Percentiles rank a stretch among this genome's conserved stretches.
Evolutionary conservation across 2,329 filamentous ascomycete genomes (phyloP).

Genomic region (Diaporthe batatas): DNA sequence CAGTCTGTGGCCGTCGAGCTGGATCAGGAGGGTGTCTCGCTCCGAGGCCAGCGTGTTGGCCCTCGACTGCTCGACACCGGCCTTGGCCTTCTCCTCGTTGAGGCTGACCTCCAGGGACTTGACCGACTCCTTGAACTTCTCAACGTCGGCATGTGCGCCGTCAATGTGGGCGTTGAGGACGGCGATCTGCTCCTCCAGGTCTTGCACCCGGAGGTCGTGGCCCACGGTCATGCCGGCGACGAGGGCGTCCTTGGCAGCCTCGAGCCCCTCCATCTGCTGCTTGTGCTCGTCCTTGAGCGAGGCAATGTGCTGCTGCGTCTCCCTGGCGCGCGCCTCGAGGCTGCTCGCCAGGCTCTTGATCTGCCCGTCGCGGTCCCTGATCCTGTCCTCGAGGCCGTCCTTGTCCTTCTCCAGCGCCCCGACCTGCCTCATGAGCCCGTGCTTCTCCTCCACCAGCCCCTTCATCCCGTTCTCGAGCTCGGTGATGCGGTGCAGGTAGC

Average conservation of each 20-base stretch:
- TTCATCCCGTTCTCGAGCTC: slow-evolving; percentile 43
- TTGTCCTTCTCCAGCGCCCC: slow-evolving; percentile 42
- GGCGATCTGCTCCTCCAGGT: slow-evolving; percentile 37
- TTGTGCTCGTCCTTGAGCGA: slow-evolving; percentile 37
- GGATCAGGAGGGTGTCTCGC: slow-evolving; percentile 32
- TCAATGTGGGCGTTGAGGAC: slow-evolving; percentile 40
- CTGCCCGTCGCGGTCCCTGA: slow-evolving; percentile 36
- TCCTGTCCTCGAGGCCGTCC: slow-evolving; percentile 11
- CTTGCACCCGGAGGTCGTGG: slow-evolving; percentile 33
- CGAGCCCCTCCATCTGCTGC: slow-evolving; percentile 36
- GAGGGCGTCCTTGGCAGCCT: slow-evolving; percentile 26
- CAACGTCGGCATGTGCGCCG: slow-evolving; percentile 36
- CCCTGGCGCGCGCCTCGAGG: slow-evolving; percentile 35
- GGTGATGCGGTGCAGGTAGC: slow-evolving; percentile 42
- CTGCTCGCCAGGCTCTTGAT: slow-evolving; percentile 25
- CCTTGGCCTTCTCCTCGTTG: slow-evolving; percentile 30
- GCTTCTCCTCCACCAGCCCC: slow-evolving; percentile 39
- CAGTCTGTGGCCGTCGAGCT: slow-evolving; percentile 36
- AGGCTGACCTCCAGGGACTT: slow-evolving; percentile 18
- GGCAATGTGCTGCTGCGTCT: slow-evolving; percentile 36
- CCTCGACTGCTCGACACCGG: not conserved
- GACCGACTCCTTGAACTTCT: slow-evolving; percentile 32
- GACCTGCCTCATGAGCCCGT: slow-evolving; percentile 35
- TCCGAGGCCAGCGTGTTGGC: slow-evolving; percentile 28
- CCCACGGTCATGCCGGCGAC: slow-evolving; percentile 25